Base-by-base conservation (phyloP, 139 green algal species). In the Coelastrella sp. region DNA sequence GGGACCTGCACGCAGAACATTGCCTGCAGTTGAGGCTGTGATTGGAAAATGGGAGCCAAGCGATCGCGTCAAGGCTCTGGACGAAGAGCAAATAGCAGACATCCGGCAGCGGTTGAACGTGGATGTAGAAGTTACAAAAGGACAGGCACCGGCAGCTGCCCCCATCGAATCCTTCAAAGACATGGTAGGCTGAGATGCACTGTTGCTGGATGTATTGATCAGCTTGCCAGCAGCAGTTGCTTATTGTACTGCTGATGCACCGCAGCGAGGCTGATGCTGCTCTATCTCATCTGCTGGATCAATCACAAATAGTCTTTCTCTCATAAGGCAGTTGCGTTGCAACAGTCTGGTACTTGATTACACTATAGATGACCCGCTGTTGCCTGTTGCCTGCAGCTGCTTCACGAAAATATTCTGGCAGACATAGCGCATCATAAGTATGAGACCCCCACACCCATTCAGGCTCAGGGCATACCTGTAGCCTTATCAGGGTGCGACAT, bases 401-500 rank as follows among this genome's bases (percentile, higher is more conserved):
- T 98, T 40, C 91, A 97, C 62, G 23, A 69, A 5, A 92, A 97
- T 87, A 96, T 98, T 41, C 81, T 95, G 48, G 45, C 84, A 38
- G 95, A 97, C 85, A 96, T 98, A 51, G 63, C 68, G 60, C 89
- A 90, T 62, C 92, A 96, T 88, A 93, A 94, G 81, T 98, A 98
- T 87, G 91, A 95, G 84, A 94, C 89, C 53, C 96, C 96, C 27
- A 98, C 96, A 19, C 91, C 95, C 51, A 98, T 98, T 79, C 96
- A 98, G 86, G 87, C 89, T 6, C 95, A 98, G 89, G 92, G 91
- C 34, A 96, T 96, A 80, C 95, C 96, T 34, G 94, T 98, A 43
- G 94, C 93, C 13, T 74, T 98, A 23, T 88, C 89, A 48, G 95
- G 95, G 6, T 69, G 91, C 37, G 95, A 98, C 84, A 91, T 98